These are phyloP conservation scores for Escovopsis sp. DNA, from an alignment of 2,329 filamentous ascomycete species.

Conservation along the genomic window DNA sequence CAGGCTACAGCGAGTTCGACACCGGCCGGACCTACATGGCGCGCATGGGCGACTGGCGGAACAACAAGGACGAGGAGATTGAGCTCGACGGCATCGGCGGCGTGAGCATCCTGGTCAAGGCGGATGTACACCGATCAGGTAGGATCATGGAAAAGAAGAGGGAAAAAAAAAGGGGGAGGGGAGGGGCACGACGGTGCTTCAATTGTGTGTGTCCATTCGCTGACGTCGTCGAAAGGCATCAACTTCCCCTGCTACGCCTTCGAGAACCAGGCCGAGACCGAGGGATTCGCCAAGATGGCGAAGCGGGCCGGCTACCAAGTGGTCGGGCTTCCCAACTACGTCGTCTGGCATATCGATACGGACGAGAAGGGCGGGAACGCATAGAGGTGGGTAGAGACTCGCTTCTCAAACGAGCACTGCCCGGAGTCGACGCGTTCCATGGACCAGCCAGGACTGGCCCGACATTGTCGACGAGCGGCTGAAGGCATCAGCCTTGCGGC, in stretches of 20 bases:
- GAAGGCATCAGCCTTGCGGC: too few species aligned
- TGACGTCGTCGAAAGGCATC: constrained; percentile 49
- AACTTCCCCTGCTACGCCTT: constrained; percentile 96
- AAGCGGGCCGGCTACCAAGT: constrained; percentile 90
- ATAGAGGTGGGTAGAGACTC: constrained; percentile 22
- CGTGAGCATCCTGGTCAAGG: constrained; percentile 95
- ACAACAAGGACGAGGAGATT: constrained; percentile 84
- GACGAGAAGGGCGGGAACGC: constrained; percentile 81
- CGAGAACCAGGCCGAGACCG: constrained; percentile 97
- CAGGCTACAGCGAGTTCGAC: constrained; percentile 84
- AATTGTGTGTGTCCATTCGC: constrained; percentile 3
- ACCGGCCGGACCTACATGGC: constrained; percentile 87
- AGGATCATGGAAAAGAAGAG: constrained; percentile 12
- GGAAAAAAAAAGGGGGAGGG: not conserved
- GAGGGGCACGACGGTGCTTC: too few species aligned
- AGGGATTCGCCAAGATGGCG: constrained; percentile 98
- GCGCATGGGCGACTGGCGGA: constrained; percentile 78
- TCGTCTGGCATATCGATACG: constrained; percentile 98
- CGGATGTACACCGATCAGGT: constrained; percentile 92
- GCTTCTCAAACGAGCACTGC: not conserved
- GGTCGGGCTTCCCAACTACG: constrained; percentile 85
- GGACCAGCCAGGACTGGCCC: constrained; percentile 9
- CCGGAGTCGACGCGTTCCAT: constrained; percentile 10
- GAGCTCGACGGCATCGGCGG: constrained; percentile 91
- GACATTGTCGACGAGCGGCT: constrained; percentile 6